Conservation (phyloP, 116 monocot genomes). For the Phalaenopsis hybrid region DNA sequence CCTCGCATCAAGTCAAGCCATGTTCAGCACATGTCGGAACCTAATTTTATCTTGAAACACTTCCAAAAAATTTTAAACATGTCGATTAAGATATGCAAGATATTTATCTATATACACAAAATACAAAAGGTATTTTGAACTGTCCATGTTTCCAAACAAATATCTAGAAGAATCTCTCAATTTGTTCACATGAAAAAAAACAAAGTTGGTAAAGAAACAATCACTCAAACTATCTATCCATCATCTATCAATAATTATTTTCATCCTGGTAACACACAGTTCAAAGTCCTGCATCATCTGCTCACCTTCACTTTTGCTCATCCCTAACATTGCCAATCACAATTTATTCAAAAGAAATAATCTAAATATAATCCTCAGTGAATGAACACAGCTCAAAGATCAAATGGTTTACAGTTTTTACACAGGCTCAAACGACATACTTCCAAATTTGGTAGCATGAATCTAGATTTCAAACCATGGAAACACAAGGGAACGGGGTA, state of each 20-base stretch:
- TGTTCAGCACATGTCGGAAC: too few species aligned
- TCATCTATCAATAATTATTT: background rate
- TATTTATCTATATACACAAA: too few species aligned
- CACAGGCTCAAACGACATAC: background rate
- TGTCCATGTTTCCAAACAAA: background rate
- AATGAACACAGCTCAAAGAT: background rate
- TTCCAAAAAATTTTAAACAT: too few species aligned
- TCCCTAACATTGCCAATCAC: background rate
- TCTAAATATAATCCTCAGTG: background rate
- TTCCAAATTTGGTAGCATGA: background rate
- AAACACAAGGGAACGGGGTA: background rate
- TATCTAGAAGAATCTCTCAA: background rate
- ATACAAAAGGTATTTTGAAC: too few species aligned
- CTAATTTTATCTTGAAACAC: too few species aligned
- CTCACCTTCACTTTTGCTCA: background rate
- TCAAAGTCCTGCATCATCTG: background rate
- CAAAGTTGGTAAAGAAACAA: background rate
- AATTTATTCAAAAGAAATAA: background rate
- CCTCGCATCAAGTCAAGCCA: too few species aligned
- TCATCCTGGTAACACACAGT: background rate
- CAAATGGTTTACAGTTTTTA: background rate
- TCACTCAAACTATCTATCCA: background rate
- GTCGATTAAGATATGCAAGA: too few species aligned
- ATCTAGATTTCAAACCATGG: background rate
- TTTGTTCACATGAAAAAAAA: background rate